Evolutionary conservation across 1,284 basidiomycete genomes (phyloP).

Genomic region (Cutaneotrichosporon mucoides): DNA sequence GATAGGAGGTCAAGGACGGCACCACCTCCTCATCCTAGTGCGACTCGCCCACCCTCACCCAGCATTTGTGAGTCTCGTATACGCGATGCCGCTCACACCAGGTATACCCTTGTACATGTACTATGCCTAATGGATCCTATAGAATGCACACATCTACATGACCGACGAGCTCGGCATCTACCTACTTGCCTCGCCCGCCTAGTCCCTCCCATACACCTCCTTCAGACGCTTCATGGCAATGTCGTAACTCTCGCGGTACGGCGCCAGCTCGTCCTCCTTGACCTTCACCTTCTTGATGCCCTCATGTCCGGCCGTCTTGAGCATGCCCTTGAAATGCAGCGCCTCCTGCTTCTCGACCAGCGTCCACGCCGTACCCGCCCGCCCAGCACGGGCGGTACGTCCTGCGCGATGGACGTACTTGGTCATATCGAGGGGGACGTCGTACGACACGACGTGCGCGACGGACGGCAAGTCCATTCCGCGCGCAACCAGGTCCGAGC

Average conservation of each 20-base stretch:
- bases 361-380: constrained; percentile 83
- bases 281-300: constrained; percentile 70
- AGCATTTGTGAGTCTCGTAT: background rate
- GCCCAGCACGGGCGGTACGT: constrained; percentile 86
- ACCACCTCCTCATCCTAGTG: no score
- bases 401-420: constrained; percentile 98
- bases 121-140: background rate
- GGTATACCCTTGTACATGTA: background rate
- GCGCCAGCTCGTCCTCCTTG: constrained; percentile 59
- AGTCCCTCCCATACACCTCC: constrained; percentile 27
- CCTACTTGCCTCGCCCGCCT: background rate
- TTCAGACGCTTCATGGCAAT: constrained; percentile 35
- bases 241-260: constrained; percentile 62
- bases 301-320: constrained; percentile 70
- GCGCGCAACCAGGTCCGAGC: constrained; percentile 91
- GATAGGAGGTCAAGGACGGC: no score
- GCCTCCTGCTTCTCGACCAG: constrained; percentile 96
- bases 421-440: constrained; percentile 91
- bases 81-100: background rate
- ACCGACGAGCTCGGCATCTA: no score
- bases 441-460: constrained; percentile 88
- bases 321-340: constrained; percentile 79
- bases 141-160: background rate
- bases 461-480: constrained; percentile 93
- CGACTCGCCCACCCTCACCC: background rate